Evolutionary conservation across 2,329 filamentous ascomycete genomes (phyloP).

Genomic region (Cercospora sp.): DNA sequence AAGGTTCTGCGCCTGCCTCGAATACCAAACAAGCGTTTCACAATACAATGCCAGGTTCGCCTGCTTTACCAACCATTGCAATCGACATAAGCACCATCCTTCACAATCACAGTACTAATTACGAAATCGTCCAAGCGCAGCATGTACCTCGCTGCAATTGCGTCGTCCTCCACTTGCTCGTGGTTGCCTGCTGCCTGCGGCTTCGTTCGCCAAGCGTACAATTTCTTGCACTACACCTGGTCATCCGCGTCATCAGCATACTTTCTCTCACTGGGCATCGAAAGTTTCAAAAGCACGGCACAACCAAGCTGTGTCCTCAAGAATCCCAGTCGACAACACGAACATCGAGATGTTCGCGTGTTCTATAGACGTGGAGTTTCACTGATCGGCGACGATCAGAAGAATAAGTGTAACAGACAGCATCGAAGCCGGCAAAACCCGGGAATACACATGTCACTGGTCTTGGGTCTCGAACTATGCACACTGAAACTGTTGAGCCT

Average conservation of each 20-base stretch:
- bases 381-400: background rate
- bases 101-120: background rate
- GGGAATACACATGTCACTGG: background rate
- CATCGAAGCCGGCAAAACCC: background rate
- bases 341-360: background rate
- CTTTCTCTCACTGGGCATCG: background rate
- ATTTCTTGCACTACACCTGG: constrained; percentile 3
- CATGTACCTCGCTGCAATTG: background rate
- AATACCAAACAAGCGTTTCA: constrained; percentile 13
- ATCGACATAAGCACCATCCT: constrained; percentile 1
- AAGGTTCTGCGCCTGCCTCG: constrained; percentile 11
- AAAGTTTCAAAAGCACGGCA: constrained; percentile 4
- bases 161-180: background rate
- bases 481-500: constrained; percentile 3
- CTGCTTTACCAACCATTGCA: constrained; percentile 6
- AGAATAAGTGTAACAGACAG: background rate
- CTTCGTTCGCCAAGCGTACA: constrained; percentile 3
- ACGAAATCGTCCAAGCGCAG: background rate
- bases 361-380: background rate
- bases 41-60: constrained; percentile 1
- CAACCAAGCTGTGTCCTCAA: background rate
- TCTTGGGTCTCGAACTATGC: background rate
- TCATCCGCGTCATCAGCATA: constrained; percentile 9
- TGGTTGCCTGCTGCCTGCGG: background rate
- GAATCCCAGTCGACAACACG: background rate